Evolutionary conservation across 352 stramenopile species (phyloP).

Genomic region (Phytopythium oedochilum): DNA sequence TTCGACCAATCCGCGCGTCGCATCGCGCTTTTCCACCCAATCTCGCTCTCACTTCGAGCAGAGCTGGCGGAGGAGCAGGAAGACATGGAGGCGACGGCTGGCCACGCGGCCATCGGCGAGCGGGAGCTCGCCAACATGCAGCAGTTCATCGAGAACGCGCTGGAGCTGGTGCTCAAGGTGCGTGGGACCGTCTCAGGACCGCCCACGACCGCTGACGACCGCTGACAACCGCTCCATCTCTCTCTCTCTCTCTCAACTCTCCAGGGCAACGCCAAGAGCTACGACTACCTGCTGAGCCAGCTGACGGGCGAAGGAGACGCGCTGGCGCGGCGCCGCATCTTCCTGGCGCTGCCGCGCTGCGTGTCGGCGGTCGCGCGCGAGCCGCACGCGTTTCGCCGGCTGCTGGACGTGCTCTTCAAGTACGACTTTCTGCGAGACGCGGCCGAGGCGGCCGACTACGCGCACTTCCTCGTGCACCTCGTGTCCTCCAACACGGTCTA

Average conservation of each 20-base stretch:
- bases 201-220: not conserved
- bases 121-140: conserved; percentile 68
- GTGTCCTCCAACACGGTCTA: conserved; percentile 84
- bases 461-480: conserved; percentile 64
- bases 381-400: conserved; percentile 54
- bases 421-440: conserved; percentile 60
- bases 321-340: conserved; percentile 64
- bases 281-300: conserved; percentile 71
- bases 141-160: conserved; percentile 81
- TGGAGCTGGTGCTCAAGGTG: conserved; percentile 77
- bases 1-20: conserved; percentile 2
- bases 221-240: too few relatives aligned
- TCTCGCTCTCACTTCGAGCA: too few relatives aligned
- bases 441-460: conserved; percentile 65
- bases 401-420: conserved; percentile 82
- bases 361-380: conserved; percentile 76
- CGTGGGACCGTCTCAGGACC: not conserved
- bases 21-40: not conserved
- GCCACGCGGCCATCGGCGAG: conserved; percentile 24
- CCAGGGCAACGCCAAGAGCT: conserved; percentile 77
- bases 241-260: too few relatives aligned
- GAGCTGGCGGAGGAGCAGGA: too few relatives aligned
- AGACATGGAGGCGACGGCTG: conserved; percentile 37
- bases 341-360: conserved; percentile 61
- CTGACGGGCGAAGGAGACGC: conserved; percentile 35